phyloP scores from a whole-genome alignment of 2,329 filamentous ascomycete genomes.

The Venturia oleaginea region DNA sequence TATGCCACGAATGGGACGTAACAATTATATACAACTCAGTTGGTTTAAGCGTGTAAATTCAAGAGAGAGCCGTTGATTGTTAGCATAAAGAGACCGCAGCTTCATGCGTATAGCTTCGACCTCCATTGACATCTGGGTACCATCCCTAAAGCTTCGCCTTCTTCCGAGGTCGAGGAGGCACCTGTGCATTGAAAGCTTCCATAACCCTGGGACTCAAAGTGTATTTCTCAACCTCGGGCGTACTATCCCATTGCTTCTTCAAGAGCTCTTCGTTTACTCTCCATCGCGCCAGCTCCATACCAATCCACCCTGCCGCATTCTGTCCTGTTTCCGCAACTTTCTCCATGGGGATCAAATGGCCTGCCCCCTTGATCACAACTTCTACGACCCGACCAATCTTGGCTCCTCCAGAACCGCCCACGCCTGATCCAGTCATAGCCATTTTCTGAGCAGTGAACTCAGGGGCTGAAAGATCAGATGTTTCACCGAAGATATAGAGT shows the following conservation, averaged over 20 bases:
- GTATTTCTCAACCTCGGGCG: conserved; percentile 21
- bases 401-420: conserved; percentile 58
- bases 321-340: conserved; percentile 57
- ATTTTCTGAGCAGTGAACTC: conserved; percentile 50
- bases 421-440: conserved; percentile 52
- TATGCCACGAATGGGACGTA: background rate
- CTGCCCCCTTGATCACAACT: conserved; percentile 53
- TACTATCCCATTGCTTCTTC: conserved; percentile 20
- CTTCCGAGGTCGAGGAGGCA: background rate
- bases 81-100: too few species aligned
- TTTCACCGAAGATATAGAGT: conserved; percentile 60
- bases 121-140: background rate
- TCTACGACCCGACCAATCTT: conserved; percentile 58
- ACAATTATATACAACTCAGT: too few species aligned
- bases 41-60: too few species aligned
- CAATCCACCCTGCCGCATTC: conserved; percentile 30
- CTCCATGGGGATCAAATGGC: conserved; percentile 83
- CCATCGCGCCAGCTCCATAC: conserved; percentile 30
- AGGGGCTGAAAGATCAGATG: conserved; percentile 47
- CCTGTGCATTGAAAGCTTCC: background rate
- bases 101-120: too few species aligned
- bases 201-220: conserved; percentile 17
- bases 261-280: conserved; percentile 20
- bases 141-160: background rate
- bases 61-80: too few species aligned